Evolutionary conservation across 2,329 filamentous ascomycete genomes (phyloP).

Genomic region (Penicillium capsulatum): DNA sequence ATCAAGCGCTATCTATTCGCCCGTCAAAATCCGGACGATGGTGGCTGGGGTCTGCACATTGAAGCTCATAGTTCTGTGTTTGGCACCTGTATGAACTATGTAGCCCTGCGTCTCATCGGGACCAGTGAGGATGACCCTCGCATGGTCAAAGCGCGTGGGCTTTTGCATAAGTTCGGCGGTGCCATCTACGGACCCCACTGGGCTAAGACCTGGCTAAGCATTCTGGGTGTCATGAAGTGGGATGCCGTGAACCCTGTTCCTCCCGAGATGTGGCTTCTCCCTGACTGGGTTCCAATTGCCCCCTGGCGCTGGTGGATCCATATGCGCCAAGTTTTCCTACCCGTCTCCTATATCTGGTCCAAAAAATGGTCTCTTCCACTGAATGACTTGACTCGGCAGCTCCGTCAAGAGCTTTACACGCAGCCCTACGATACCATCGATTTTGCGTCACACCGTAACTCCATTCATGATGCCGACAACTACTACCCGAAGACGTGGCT

Average conservation of each 20-base stretch:
- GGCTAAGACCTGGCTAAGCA: constrained; percentile 92
- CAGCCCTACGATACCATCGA: constrained; percentile 73
- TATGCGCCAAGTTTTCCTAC: constrained; percentile 91
- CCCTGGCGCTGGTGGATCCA: constrained; percentile 99
- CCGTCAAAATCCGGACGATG: constrained; percentile 77
- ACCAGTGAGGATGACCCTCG: constrained; percentile 76
- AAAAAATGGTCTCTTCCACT: constrained; percentile 73
- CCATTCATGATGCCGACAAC: constrained; percentile 74
- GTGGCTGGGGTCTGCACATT: constrained; percentile 96
- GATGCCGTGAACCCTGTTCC: constrained; percentile 92
- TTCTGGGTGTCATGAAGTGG: constrained; percentile 80
- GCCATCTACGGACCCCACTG: constrained; percentile 83
- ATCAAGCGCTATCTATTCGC: constrained; percentile 91
- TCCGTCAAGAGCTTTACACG: constrained; percentile 78
- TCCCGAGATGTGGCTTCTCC: constrained; percentile 84
- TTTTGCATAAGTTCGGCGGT: constrained; percentile 80
- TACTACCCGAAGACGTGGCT: constrained; percentile 90
- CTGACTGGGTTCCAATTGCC: constrained; percentile 83
- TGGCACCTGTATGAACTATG: constrained; percentile 86
- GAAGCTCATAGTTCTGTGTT: constrained; percentile 91
- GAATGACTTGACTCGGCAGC: constrained; percentile 65
- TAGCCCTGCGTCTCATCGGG: constrained; percentile 72
- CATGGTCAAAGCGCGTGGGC: constrained; percentile 78
- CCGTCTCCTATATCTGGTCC: constrained; percentile 88
- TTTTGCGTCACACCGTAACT: constrained; percentile 75